Base-by-base conservation (phyloP, 805 yeast species). In the Saccharomycopsis malanga region DNA sequence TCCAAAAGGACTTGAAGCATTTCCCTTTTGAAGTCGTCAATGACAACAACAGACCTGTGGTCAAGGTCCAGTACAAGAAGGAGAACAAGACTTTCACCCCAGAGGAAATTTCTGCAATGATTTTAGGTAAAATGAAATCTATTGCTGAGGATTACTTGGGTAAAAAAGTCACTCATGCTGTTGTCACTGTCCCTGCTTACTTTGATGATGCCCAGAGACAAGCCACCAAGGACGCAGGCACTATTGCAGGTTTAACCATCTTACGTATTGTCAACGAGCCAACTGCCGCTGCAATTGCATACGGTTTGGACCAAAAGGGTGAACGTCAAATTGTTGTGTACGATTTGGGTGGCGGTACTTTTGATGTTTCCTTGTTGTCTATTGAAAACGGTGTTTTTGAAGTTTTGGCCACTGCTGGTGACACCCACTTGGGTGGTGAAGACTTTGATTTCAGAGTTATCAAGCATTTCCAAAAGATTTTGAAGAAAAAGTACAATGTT, bases 261-360 rank as follows among this genome's bases (percentile, higher is more conserved):
- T 72, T 86, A 68, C 82, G 95, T 75, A 86, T 86, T 58, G 91
- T 86, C 54, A 86, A 86, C 66, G 95, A 86, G 74, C 95, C 95
- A 60, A 88, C 97, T 52, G 97, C 97, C 40, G 97, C 97, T 57
- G 97, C 97, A 47, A 87, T 88, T 68, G 97, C 97, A 55, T 88
- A 88, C 70, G 97, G 97, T 64, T 74, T 89, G 58, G 95, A 87
- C 66, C 74, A 65, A 42, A 80, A 80, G 34, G 83, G 77, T 55
- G 97, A 88, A 70, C 85, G 84, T 61, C 89, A 88, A 68, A 87
- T 88, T 57, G 79, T 88, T 62, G 94, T 88, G 48, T 88, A 86
- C 67, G 97, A 88, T 69, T 77, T 88, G 60, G 97, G 97, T 77
- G 97, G 97, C 70, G 97, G 97, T 76, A 88, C 97, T 56, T 88